A percentile compares a stretch with the other conserved stretches of the same genome.
These are phyloP conservation scores for Austroboletus rostrupii DNA, from an alignment of 1,284 basidiomycete genomes.

Conservation along the genomic window DNA sequence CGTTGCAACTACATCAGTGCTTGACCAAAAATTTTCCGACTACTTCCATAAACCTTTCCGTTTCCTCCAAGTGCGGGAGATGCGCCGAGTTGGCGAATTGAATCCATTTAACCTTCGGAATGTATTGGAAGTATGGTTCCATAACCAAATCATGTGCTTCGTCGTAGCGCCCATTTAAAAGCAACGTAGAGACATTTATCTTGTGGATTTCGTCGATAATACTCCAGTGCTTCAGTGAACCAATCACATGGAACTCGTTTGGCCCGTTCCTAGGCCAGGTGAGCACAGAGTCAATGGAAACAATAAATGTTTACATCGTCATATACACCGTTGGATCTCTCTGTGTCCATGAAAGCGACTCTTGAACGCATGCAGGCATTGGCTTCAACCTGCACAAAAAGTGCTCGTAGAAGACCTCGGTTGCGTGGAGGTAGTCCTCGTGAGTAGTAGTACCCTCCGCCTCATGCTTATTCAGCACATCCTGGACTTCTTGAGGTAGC, in stretches of 20 bases:
- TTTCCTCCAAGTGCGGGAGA: constrained; percentile 44
- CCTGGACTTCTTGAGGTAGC: constrained; percentile 42
- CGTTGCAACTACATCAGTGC: background rate
- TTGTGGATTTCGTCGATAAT: constrained; percentile 41
- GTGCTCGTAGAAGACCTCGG: constrained; percentile 39
- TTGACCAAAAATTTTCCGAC: constrained; percentile 35
- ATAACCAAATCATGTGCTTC: constrained; percentile 45
- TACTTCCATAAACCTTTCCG: constrained; percentile 39
- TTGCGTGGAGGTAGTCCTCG: constrained; percentile 44
- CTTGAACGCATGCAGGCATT: constrained; percentile 35
- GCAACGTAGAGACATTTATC: constrained; percentile 45
- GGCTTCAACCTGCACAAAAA: constrained; percentile 47
- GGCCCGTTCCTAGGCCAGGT: constrained; percentile 43
- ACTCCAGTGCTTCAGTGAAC: constrained; percentile 47
- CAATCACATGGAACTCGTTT: constrained; percentile 46
- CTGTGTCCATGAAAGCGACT: constrained; percentile 28
- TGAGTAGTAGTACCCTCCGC: constrained; percentile 41
- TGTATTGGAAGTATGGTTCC: constrained; percentile 41
- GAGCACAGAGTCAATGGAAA: background rate
- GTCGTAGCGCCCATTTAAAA: constrained; percentile 50
- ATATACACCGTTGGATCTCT: constrained; percentile 48
- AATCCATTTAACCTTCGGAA: constrained; percentile 46
- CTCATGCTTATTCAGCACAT: constrained; percentile 45
- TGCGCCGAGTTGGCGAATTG: constrained; percentile 45
- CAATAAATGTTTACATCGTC: constrained; percentile 36